phyloP scores from a whole-genome alignment of 2,329 filamentous ascomycete genomes.

The Geosmithia flava region DNA sequence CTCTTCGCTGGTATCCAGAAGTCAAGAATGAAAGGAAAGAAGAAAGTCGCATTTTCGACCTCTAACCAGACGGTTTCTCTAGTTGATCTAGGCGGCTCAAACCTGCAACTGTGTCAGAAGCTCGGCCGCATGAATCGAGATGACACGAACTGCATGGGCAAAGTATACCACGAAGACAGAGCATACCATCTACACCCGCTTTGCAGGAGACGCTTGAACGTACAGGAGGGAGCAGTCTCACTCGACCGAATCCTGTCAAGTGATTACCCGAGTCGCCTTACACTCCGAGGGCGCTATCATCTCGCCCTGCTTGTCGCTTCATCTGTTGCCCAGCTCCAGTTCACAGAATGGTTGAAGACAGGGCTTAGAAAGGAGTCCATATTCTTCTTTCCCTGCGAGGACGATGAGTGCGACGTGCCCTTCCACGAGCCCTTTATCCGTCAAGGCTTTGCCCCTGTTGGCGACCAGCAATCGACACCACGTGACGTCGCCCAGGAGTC shows the following conservation, averaged over 20 bases:
- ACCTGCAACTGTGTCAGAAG: not conserved
- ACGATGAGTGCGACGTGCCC: not conserved
- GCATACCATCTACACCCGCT: not conserved
- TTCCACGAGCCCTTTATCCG: slow-evolving; percentile 1
- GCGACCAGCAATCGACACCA: not conserved
- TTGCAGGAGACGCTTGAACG: not conserved
- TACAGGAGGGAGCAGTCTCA: not conserved
- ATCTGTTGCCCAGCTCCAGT: slow-evolving; percentile 1
- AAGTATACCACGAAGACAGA: not conserved
- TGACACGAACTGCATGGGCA: not conserved
- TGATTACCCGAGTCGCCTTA: not conserved
- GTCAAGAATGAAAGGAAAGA: too few relatives aligned
- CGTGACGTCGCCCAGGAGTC: not conserved
- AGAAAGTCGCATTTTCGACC: not conserved
- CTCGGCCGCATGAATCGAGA: not conserved
- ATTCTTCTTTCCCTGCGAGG: not conserved
- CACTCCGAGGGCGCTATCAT: not conserved
- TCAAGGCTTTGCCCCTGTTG: not conserved
- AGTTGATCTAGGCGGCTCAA: too few relatives aligned
- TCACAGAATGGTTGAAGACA: not conserved
- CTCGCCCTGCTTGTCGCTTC: not conserved
- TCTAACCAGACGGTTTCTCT: too few relatives aligned
- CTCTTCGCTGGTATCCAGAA: too few relatives aligned
- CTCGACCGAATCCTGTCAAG: not conserved
- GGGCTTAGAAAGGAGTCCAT: not conserved